Evolutionary conservation across 1,284 basidiomycete genomes (phyloP).

Genomic region (Anthracocystis panici-leucophaei): DNA sequence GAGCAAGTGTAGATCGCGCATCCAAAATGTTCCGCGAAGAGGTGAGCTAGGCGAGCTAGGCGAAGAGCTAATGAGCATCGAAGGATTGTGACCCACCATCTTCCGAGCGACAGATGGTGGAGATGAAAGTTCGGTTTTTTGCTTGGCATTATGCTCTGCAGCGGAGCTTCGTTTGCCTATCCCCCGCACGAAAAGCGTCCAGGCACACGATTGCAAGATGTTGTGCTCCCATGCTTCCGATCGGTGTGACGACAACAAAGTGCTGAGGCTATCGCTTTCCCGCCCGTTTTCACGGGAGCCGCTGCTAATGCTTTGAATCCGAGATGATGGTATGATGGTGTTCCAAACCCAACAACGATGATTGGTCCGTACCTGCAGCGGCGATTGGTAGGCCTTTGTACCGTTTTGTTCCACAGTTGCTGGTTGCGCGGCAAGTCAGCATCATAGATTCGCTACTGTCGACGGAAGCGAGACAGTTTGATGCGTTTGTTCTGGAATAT

Average conservation of each 20-base stretch:
- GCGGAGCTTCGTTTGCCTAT: neutral
- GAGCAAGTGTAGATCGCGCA: no score
- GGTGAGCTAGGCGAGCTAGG: no score
- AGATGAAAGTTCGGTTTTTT: neutral
- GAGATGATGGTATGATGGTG: neutral
- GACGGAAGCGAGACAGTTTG: neutral
- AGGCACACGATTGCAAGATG: neutral
- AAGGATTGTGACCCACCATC: neutral
- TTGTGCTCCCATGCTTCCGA: neutral
- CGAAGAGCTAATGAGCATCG: no score
- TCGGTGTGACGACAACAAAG: neutral
- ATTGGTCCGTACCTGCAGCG: slow-evolving; percentile 22
- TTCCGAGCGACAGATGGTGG: neutral
- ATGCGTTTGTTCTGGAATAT: no score
- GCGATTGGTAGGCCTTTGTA: neutral
- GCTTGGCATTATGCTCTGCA: neutral
- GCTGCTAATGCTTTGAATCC: neutral
- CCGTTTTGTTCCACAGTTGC: neutral
- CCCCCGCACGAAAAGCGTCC: neutral
- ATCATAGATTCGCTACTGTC: slow-evolving; percentile 11
- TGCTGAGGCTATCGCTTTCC: neutral
- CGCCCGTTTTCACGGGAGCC: slow-evolving; percentile 8
- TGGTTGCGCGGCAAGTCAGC: slow-evolving; percentile 20
- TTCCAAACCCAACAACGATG: neutral
- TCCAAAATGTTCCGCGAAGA: no score